Evolutionary conservation across 768 basidiomycete genomes (phyloP), one percentile per base, ranked within the genome.

Genomic region (Tremella yokohamensis): DNA sequence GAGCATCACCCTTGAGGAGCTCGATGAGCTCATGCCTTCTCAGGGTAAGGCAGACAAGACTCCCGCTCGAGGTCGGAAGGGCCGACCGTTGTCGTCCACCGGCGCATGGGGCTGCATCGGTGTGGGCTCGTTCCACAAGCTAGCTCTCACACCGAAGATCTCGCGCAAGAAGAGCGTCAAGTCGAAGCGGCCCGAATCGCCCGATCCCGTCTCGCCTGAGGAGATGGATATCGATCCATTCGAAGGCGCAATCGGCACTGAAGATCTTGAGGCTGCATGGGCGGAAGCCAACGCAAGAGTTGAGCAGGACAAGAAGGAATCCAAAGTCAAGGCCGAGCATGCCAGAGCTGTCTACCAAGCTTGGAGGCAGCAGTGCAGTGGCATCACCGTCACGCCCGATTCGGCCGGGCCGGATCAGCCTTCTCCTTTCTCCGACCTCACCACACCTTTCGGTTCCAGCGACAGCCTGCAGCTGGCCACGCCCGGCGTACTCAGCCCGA

Each of bases 41-140:
- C 50, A 49, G 19, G 52, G 45, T 8, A 61, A 57, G 45, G 50
- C 58, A 0, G 60, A 64, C 29, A 49, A 60, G 26, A 63, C 61
- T 12, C 66, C 68, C 20, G 63, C 65, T 19, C 53, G 62, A 42
- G 57, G 64, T 2, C 38, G 65, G 18, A 26, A 48, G 11, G 47
- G 49, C 16, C 60, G 54, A 44, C 45, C 52, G 13, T 47, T 58
- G 38, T 44, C 58, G 40, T 26, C 58, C 8, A 40, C 12, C 39
- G 62, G 20, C 56, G 60, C 26, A 62, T 69, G 64, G 65, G 70
- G 68, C 18, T 59, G 61, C 8, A 69, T 72, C 24, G 70, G 70
- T 12, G 70, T 72, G 1, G 65, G 65, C 20, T 57, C 49, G 22
- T 56, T 56, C 19, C 29, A 34, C 29, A 34, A 34, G 29, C 22